Percentiles rank a stretch among this genome's conserved stretches.
phyloP scores from a whole-genome alignment of 2,329 filamentous ascomycete species.

The Verticillium nubilum region DNA sequence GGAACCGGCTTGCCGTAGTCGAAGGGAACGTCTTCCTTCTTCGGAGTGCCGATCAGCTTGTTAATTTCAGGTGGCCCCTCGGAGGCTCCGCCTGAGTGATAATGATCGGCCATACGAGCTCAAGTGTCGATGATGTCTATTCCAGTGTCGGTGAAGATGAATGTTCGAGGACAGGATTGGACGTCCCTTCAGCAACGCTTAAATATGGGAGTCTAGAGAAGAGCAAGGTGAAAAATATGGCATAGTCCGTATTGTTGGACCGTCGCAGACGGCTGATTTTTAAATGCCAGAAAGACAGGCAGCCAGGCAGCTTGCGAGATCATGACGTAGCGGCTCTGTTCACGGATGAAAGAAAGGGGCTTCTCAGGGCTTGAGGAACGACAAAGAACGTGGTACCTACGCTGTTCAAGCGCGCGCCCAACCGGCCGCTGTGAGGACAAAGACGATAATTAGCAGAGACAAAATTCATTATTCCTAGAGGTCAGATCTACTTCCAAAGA shows the following conservation, averaged over 20 bases:
- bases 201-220: no score
- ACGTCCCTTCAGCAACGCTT: no score
- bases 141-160: no score
- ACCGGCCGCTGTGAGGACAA: constrained; percentile 5
- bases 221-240: no score
- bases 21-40: neutral
- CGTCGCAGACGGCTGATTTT: no score
- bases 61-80: neutral
- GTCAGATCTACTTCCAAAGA: neutral
- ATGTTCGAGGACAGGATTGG: no score
- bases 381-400: neutral
- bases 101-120: neutral
- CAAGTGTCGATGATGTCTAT: no score
- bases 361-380: neutral
- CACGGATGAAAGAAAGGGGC: neutral
- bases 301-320: no score
- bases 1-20: neutral
- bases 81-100: neutral
- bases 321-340: neutral
- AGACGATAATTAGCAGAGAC: constrained; percentile 7
- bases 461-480: neutral
- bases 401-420: neutral
- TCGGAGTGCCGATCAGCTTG: neutral
- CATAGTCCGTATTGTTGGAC: no score
- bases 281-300: no score